Evolutionary conservation across 345 rosid genomes (phyloP), one percentile per base, ranked within the genome.

Genomic region (Odontarrhena argentea): DNA sequence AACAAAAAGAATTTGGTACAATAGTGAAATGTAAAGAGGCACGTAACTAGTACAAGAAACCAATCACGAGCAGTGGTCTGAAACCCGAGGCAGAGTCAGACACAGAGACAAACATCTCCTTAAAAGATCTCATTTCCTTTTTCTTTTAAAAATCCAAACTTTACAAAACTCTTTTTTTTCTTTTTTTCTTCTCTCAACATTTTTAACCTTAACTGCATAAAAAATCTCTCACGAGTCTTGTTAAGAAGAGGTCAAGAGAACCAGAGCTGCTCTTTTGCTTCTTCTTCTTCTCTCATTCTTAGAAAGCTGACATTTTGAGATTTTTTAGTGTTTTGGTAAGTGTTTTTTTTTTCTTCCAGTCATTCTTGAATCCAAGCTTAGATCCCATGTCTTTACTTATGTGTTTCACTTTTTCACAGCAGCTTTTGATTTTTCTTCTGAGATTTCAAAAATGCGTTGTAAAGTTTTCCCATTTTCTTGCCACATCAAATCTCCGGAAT

Each of bases 71-170:
- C 49, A 42, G 1, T 14, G 71, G 71, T 73, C 61, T 34, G 60
- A 72, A 48, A 34, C 66, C 59, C 47, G 76, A 66, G 24, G 24
- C 48, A 51, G 67, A 69, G 43, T 34, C 65, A 65, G 43, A 43
- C 65, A 65, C 74, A 69, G 79, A 65, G 60, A 77, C 87, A 83
- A 82, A 80, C 90, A 73, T 55, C 52, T 47, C 56, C 25, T 22
- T 47, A 24, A 40, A 47, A 65, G 71, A 64, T 58, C 60, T 58
- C 66, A 73, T 14, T 32, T 34, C 15, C 2, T 35, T 36, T 12
- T 13, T 45, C 42, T 54, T 40, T 43, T 37, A 40, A 32, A 32
- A 32, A 9, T 38, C 7, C 38, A 25, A 18, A 37, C 10, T 4
- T 26, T 12, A 43, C 43, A 36, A 3, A 12, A 22, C 3, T 13